phyloP scores from a whole-genome alignment of 768 basidiomycete genomes.

The Xanthoconium stramineum region DNA sequence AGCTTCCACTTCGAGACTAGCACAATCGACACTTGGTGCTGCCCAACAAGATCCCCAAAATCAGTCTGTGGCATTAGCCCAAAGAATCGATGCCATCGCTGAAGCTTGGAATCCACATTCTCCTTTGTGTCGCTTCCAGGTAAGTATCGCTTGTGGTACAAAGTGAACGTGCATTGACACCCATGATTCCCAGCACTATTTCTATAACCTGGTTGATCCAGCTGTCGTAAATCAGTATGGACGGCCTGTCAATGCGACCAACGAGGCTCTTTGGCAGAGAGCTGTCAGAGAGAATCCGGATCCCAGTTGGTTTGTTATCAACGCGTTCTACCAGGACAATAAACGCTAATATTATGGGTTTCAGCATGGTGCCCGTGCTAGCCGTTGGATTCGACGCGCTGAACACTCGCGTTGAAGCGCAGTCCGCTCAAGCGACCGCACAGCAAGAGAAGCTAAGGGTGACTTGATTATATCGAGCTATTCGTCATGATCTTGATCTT shows the following conservation, averaged over 20 bases:
- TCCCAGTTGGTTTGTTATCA: constrained; percentile 54
- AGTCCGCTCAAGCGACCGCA: constrained; percentile 58
- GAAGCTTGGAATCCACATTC: constrained; percentile 71
- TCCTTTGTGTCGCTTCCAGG: constrained; percentile 77
- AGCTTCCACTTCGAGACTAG: constrained; percentile 31
- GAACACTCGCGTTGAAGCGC: constrained; percentile 73
- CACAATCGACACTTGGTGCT: constrained; percentile 35
- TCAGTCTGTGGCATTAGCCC: constrained; percentile 51
- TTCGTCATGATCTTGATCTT: constrained; percentile 4
- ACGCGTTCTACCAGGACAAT: not conserved
- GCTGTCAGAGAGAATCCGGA: constrained; percentile 81
- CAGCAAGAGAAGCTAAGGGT: constrained; percentile 70
- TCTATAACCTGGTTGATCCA: constrained; percentile 83
- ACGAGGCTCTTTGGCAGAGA: constrained; percentile 74
- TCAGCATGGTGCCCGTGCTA: constrained; percentile 73
- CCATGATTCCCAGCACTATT: constrained; percentile 54
- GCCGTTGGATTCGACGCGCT: constrained; percentile 82
- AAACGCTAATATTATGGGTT: constrained; percentile 3
- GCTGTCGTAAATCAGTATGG: constrained; percentile 61
- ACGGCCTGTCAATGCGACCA: constrained; percentile 67
- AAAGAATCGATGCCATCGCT: constrained; percentile 61
- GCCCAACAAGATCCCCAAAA: constrained; percentile 58
- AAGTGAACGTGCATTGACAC: not conserved
- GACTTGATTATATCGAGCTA: not conserved
- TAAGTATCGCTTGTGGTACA: constrained; percentile 24